Evolutionary conservation across 176 grass and related monocot genomes (phyloP).

Genomic region (Oryza nivara): DNA sequence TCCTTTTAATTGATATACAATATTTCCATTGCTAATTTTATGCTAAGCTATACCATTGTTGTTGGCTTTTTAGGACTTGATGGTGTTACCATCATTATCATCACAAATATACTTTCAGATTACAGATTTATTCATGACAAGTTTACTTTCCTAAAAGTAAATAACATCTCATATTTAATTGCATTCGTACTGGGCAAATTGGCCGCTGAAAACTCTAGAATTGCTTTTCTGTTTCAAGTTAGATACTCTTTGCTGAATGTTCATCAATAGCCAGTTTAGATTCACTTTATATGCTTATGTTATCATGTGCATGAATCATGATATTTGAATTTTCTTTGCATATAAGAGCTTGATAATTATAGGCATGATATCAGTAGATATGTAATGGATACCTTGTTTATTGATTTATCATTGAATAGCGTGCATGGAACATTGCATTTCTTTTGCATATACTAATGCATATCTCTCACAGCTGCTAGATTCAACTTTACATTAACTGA

Average conservation of each 20-base stretch:
- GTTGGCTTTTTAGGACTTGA: background rate
- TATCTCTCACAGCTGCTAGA: constrained; percentile 71
- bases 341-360: background rate
- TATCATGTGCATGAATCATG: background rate
- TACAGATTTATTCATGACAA: constrained; percentile 22
- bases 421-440: constrained; percentile 17
- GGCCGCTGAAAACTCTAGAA: background rate
- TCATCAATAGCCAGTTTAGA: constrained; percentile 8
- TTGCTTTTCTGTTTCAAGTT: constrained; percentile 17
- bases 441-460: constrained; percentile 31
- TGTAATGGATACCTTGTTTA: background rate
- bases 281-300: constrained; percentile 32
- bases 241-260: constrained; percentile 17
- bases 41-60: background rate
- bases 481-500: constrained; percentile 85
- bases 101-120: background rate
- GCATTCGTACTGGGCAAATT: background rate
- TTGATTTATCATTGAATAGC: background rate
- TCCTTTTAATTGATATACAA: constrained; percentile 22
- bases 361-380: too few relatives aligned
- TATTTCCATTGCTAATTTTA: background rate
- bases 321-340: background rate
- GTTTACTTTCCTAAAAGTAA: background rate
- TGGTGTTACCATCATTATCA: too few relatives aligned
- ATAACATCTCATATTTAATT: constrained; percentile 31